phyloP scores from a whole-genome alignment of 371 early-diverging fungal species.

The Mortierella polycephala region DNA sequence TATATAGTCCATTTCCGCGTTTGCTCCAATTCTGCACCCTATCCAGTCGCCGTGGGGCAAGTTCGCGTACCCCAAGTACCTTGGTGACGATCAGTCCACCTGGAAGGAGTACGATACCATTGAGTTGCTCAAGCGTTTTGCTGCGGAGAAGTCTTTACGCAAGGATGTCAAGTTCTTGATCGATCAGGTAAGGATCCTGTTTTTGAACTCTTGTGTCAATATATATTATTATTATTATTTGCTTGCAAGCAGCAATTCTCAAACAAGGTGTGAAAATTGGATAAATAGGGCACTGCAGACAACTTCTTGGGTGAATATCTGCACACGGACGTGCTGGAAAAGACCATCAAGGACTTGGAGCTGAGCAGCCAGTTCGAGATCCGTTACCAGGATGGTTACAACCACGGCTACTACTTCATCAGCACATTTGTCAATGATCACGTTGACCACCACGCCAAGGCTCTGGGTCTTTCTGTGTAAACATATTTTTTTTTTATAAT shows the following conservation, averaged over 20 bases:
- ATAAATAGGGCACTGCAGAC: constrained; percentile 74
- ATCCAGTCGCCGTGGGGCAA: constrained; percentile 79
- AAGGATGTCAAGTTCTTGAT: constrained; percentile 56
- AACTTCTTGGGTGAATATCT: constrained; percentile 76
- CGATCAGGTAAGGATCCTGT: constrained; percentile 53
- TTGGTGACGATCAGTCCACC: constrained; percentile 67
- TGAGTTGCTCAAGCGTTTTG: constrained; percentile 64
- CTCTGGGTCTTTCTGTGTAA: constrained; percentile 22
- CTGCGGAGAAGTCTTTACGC: constrained; percentile 28
- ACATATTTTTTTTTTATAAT: neutral
- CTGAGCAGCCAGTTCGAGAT: constrained; percentile 62
- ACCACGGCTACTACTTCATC: constrained; percentile 89
- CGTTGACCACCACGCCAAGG: constrained; percentile 77
- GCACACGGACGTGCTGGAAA: constrained; percentile 65
- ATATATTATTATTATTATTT: neutral
- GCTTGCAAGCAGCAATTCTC: no score
- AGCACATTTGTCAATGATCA: constrained; percentile 83
- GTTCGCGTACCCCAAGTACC: constrained; percentile 81
- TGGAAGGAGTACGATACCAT: constrained; percentile 85
- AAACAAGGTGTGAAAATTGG: no score
- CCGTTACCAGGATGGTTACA: constrained; percentile 84
- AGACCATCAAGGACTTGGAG: constrained; percentile 57
- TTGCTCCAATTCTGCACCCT: constrained; percentile 86
- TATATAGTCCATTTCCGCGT: constrained; percentile 78
- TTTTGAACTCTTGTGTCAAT: neutral